Base-by-base conservation (phyloP, 2,329 filamentous ascomycete genomes). In the Trichoderma atrobrunneum region DNA sequence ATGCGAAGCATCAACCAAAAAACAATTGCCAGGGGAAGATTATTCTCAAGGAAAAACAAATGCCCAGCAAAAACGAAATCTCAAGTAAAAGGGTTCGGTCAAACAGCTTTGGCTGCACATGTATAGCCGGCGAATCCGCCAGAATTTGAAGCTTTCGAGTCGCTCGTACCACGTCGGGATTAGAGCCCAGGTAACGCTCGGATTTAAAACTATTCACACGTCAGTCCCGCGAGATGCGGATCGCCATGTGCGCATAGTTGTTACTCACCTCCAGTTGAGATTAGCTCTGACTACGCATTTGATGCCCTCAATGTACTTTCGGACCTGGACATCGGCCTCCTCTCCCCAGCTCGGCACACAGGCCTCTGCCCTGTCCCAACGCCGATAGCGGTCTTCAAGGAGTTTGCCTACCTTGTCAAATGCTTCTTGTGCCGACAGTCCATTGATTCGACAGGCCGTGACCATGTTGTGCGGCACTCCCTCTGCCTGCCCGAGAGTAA, bases 251-350 rank as follows among this genome's bases (percentile, higher is more conserved):
- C 0, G 10, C n/a, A 28, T 4, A 30, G 8, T 7, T 28, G 6
- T 32, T 2, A 34, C 60, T 65, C 21, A 69, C 73, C 73, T 74
- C 73, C 73, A 74, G 24, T 67, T 43, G 24, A 74, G 70, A 56
- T 78, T 77, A 1, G 76, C 76, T 26, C 70, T 65, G 6, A 78
- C 76, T 3, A 76, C 73, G 12, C 71, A 68, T 59, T 78, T 76
- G 62, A 78, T 78, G 11, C 74, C 76, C n/a, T 74, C 70, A 43
- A 78, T 68, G 43, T 78, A 78, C 18, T 51, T 67, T 56, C 36
- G 34, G 24, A 76, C 74, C 12, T 75, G 24, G 14, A 21, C 11
- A 14, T 77, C 72, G 12, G 64, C 32, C n/a, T 71, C 32, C 2
- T 24, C 10, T 1, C 68, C 66, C 73, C 74, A 76, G 63, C 64